Base-by-base conservation (phyloP, 2,329 filamentous ascomycete species). In the Dactylella cylindrospora region DNA sequence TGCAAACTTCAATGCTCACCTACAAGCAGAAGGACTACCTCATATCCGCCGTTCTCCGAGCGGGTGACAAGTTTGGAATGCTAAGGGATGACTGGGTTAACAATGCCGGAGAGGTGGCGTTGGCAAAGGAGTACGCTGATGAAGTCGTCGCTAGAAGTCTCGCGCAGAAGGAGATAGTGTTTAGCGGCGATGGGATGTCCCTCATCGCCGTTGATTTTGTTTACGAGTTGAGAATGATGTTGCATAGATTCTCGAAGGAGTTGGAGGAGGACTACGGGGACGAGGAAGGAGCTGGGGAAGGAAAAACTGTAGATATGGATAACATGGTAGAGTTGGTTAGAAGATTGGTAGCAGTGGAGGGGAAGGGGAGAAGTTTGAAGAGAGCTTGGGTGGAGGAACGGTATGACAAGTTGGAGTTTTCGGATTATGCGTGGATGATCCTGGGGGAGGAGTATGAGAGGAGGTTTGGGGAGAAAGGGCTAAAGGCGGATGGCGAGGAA, bases 161-260 rank as follows among this genome's bases (percentile, higher is more conserved):
- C 20, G 68, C 73, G 32, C 83, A 85, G 67, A 81, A 84, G 68
- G 79, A 83, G 55, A 71, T 81, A 19, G 74, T 85, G 47, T 85
- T 83, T 74, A 77, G 77, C 1, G 77, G 79, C 1, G 78, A 80
- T 20, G 80, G 81, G 13, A 74, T 86, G 8, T 82, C 78, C 0
- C 72, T 86, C 5, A 70, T 84, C 10, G 77, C 80, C 0, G 75
- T 84, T 8, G 83, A 85, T 70, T 76, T 80, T 43, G 71, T 84
- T 38, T 86, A 84, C 72, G 82, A 79, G 33, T 81, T 86, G 73
- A 84, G 84, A 70, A 75, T 76, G 39, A 80, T 81, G 0, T 75
- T 85, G 44, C 22, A 32, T 12, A n/a, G 39, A 8, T 26, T 64
- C 20, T 51, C 51, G 12, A 52, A n/a, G 15, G 33, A n/a, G 9